Evolutionary conservation across 352 stramenopile species (phyloP).

Genomic region (Phytophthora tubulina): DNA sequence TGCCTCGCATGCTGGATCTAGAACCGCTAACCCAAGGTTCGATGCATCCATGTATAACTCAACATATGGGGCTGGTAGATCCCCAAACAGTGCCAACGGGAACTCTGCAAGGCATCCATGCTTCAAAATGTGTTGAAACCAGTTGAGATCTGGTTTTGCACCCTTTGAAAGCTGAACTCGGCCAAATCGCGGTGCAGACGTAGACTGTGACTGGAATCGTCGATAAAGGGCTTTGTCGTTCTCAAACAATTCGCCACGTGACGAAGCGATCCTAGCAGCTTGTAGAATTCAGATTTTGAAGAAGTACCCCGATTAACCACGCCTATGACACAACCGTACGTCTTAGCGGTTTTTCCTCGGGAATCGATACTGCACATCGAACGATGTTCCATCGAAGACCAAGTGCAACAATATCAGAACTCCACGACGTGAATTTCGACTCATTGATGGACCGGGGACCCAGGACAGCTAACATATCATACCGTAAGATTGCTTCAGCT

Average conservation of each 20-base stretch:
- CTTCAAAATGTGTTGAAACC: constrained; percentile 16
- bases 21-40: neutral
- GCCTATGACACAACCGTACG: neutral
- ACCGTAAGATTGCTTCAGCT: constrained; percentile 19
- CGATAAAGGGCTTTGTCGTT: constrained; percentile 31
- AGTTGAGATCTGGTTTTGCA: neutral
- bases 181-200: neutral
- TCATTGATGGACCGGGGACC: constrained; percentile 39
- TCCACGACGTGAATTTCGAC: constrained; percentile 34
- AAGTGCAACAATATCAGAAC: constrained; percentile 11
- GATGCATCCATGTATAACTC: constrained; percentile 32
- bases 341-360: constrained; percentile 31
- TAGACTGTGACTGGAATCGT: constrained; percentile 10
- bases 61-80: neutral
- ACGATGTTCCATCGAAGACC: constrained; percentile 29
- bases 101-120: constrained; percentile 19
- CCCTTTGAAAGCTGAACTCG: neutral
- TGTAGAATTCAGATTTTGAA: constrained; percentile 16
- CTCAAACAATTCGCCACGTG: constrained; percentile 36
- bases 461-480: constrained; percentile 37
- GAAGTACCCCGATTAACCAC: neutral
- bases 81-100: constrained; percentile 16
- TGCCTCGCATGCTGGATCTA: constrained; percentile 9
- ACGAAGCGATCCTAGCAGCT: constrained; percentile 35
- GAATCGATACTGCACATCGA: constrained; percentile 28